A percentile compares a stretch with the other conserved stretches of the same genome.
Evolutionary conservation across 2,329 filamentous ascomycete species (phyloP).

Genomic region (Curvularia eragrostidis): DNA sequence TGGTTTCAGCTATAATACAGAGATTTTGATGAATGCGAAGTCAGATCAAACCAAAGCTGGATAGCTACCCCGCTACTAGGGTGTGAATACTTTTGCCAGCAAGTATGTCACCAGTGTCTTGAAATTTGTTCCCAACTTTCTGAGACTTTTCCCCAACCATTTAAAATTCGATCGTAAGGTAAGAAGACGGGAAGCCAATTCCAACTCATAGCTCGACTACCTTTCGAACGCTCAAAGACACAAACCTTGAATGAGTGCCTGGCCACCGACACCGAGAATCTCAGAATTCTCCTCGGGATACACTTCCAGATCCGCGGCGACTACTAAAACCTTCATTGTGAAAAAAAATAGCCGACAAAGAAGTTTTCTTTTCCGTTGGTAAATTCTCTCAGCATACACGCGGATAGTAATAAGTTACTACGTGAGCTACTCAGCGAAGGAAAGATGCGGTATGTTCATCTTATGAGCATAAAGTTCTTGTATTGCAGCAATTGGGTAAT

Average conservation of each 20-base stretch:
- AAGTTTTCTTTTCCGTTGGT: slow-evolving; percentile 70
- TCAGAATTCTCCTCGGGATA: slow-evolving; percentile 1
- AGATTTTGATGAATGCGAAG: too few relatives aligned
- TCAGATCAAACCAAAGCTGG: too few relatives aligned
- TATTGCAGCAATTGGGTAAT: not conserved
- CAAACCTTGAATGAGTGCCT: not conserved
- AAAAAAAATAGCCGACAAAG: slow-evolving; percentile 77
- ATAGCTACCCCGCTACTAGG: too few relatives aligned
- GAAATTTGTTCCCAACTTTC: too few relatives aligned
- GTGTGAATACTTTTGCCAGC: too few relatives aligned
- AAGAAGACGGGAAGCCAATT: not conserved
- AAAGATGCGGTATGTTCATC: not conserved
- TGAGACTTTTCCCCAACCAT: too few relatives aligned
- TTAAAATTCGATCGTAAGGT: too few relatives aligned
- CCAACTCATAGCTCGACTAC: not conserved
- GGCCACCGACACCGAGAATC: not conserved
- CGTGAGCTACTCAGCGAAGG: slow-evolving; percentile 1
- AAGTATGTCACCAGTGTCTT: too few relatives aligned
- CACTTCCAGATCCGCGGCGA: slow-evolving; percentile 84
- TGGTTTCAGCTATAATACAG: too few relatives aligned
- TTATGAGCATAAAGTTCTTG: slow-evolving; percentile 2
- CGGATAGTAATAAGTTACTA: not conserved
- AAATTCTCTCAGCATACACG: not conserved
- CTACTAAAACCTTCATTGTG: slow-evolving; percentile 76
- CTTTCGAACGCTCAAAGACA: not conserved